These are phyloP conservation scores for Cladosporium sp. DNA, from an alignment of 2,329 filamentous ascomycete genomes.

Conservation along the genomic window DNA sequence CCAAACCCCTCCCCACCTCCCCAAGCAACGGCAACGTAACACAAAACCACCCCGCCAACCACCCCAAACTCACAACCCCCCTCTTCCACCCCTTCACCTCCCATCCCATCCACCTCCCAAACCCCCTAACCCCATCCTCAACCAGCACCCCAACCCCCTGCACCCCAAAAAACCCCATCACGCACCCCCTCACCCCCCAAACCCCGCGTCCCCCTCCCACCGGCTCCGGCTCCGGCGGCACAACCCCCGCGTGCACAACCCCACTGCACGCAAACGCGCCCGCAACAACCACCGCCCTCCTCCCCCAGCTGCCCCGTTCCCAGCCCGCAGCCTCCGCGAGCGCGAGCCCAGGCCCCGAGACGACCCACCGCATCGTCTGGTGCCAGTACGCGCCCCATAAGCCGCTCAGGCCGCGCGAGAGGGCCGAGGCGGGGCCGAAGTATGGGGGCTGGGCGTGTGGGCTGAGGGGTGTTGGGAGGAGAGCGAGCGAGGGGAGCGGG, in stretches of 20 bases:
- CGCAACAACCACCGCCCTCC: slow-evolving; percentile 20
- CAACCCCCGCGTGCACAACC: slow-evolving; percentile 26
- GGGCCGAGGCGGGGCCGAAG: slow-evolving; percentile 22
- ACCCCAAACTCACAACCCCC: slow-evolving; percentile 16
- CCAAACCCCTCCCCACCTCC: slow-evolving; percentile 22
- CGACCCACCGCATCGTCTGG: slow-evolving; percentile 25
- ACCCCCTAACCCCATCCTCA: slow-evolving; percentile 15
- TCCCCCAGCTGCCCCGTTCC: background rate
- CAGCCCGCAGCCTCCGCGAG: slow-evolving; percentile 1
- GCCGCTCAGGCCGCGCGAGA: slow-evolving; percentile 21
- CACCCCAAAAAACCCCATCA: slow-evolving; percentile 25
- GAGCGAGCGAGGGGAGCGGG: slow-evolving; percentile 18
- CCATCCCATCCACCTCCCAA: background rate
- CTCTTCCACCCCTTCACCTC: slow-evolving; percentile 4
- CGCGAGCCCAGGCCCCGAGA: slow-evolving; percentile 21
- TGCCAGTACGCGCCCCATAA: slow-evolving; percentile 30
- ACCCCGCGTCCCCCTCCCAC: slow-evolving; percentile 9
- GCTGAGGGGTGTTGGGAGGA: slow-evolving; percentile 18
- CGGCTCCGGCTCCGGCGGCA: slow-evolving; percentile 22
- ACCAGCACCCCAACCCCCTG: slow-evolving; percentile 23
- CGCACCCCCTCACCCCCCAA: slow-evolving; percentile 12
- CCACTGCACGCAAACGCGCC: slow-evolving; percentile 26
- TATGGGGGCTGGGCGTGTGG: slow-evolving; percentile 26
- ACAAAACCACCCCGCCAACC: slow-evolving; percentile 21
- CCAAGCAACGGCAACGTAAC: slow-evolving; percentile 20